These are phyloP conservation scores for Syzygium aromaticum DNA, from an alignment of 345 rosid genomes.

Conservation along the genomic window DNA sequence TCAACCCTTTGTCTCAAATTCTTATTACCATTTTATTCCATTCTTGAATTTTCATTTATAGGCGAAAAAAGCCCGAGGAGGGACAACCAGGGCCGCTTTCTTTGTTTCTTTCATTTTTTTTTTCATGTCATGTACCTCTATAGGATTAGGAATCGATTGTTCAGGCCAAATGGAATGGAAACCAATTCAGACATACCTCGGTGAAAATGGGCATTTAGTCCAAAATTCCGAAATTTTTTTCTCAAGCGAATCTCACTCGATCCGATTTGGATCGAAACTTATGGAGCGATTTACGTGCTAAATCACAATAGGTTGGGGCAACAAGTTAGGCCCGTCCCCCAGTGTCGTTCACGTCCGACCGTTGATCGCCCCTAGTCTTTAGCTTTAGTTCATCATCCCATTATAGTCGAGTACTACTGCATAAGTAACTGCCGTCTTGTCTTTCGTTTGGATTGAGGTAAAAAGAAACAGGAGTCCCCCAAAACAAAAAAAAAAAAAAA, in stretches of 20 bases:
- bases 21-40: neutral
- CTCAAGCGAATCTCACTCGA: neutral
- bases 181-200: neutral
- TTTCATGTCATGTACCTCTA: too few relatives aligned
- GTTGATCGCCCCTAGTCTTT: neutral
- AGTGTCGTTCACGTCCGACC: neutral
- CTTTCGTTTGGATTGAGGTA: neutral
- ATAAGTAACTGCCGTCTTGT: neutral
- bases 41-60: neutral
- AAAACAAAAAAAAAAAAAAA: too few relatives aligned
- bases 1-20: neutral
- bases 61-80: neutral
- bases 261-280: neutral
- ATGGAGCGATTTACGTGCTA: too few relatives aligned
- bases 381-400: neutral
- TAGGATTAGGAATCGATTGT: neutral
- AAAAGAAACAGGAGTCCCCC: neutral
- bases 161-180: accelerated
- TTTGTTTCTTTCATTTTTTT: neutral
- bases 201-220: neutral
- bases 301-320: too few relatives aligned
- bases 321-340: too few relatives aligned
- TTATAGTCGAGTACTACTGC: neutral
- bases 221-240: neutral
- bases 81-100: neutral